phyloP scores from a whole-genome alignment of 2,329 filamentous ascomycete species.

The Fusarium illudens region DNA sequence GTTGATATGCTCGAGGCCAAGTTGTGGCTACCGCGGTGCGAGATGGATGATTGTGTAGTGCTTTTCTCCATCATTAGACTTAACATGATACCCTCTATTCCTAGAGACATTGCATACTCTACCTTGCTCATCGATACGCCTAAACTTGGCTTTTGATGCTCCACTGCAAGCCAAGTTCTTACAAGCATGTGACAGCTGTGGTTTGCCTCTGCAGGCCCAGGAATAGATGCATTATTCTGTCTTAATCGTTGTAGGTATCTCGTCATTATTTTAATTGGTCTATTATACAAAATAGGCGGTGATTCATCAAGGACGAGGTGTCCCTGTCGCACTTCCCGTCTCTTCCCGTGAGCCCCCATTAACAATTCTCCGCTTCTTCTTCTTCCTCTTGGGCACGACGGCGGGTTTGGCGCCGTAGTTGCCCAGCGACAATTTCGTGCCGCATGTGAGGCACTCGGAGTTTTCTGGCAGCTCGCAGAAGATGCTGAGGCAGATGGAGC shows the following conservation, averaged over 20 bases:
- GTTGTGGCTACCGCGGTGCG: background rate
- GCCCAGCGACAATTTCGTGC: constrained; percentile 78
- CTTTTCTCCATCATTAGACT: constrained; percentile 22
- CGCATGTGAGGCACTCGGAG: constrained; percentile 82
- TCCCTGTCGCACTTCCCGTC: constrained; percentile 67
- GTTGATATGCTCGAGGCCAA: background rate
- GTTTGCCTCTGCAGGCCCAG: background rate
- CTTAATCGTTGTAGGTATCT: constrained; percentile 24
- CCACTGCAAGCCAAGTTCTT: background rate
- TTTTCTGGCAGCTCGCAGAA: constrained; percentile 75
- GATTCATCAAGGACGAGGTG: constrained; percentile 55
- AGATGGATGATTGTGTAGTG: background rate
- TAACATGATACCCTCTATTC: constrained; percentile 41
- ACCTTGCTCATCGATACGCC: background rate
- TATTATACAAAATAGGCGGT: background rate
- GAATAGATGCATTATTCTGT: background rate
- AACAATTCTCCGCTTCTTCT: constrained; percentile 75
- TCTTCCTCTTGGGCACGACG: constrained; percentile 76
- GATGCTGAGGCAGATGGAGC: constrained; percentile 94
- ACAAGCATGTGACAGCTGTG: background rate
- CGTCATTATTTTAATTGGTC: constrained; percentile 43
- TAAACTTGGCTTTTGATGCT: background rate
- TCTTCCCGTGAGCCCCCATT: constrained; percentile 64
- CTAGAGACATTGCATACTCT: constrained; percentile 25
- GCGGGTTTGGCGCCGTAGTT: constrained; percentile 79